Percentiles rank a stretch among this genome's conserved stretches.
phyloP scores from a whole-genome alignment of 305 asterid species.

The Euphrasia arctica region DNA sequence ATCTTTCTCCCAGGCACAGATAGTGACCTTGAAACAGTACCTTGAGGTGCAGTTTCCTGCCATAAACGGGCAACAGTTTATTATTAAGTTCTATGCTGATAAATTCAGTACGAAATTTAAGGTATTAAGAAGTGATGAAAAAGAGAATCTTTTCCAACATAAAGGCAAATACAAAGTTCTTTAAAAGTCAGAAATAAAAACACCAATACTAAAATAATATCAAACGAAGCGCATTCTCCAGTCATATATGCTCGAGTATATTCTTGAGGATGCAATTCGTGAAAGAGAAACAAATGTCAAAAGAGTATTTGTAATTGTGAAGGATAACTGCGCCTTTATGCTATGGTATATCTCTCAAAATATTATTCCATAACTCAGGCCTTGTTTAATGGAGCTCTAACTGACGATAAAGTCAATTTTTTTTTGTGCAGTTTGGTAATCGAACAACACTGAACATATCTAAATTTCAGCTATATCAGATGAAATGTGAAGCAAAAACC shows the following conservation, averaged over 20 bases:
- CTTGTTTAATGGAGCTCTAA: not conserved
- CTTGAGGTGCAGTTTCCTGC: constrained; percentile 49
- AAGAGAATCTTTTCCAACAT: not conserved
- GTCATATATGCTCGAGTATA: not conserved
- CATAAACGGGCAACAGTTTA: constrained; percentile 24
- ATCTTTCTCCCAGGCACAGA: constrained; percentile 71
- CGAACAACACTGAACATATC: not conserved
- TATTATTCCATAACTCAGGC: not conserved
- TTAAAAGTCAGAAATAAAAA: not conserved
- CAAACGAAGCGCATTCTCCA: not conserved
- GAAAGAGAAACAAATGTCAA: not conserved
- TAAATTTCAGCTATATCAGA: not conserved
- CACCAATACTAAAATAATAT: too few relatives aligned
- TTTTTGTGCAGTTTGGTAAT: not conserved
- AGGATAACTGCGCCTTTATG: not conserved
- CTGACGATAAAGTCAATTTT: not conserved
- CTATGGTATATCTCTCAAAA: not conserved
- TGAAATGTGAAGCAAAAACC: constrained; percentile 3
- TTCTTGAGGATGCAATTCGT: not conserved
- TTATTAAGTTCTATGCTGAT: not conserved
- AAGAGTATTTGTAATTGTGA: not conserved
- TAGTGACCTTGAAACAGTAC: constrained; percentile 68
- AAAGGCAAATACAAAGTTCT: constrained; percentile 1
- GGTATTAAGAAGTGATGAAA: not conserved
- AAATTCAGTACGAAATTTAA: not conserved